These are phyloP conservation scores for Herpotrichia juniperi DNA, from an alignment of 2,329 filamentous ascomycete species.

Conservation along the genomic window DNA sequence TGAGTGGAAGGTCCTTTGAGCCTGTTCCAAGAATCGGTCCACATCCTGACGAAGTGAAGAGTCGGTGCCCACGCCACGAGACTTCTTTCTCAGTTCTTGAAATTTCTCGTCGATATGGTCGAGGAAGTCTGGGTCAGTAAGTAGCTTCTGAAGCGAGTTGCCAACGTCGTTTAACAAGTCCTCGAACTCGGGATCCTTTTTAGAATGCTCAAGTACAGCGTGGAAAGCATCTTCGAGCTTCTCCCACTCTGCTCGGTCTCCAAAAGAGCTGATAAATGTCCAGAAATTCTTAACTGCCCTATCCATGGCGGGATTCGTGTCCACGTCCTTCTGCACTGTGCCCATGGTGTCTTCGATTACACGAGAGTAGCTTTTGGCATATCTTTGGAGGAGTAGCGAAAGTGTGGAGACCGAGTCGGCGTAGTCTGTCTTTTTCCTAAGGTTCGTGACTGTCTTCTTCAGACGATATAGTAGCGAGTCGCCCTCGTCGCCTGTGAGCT, in stretches of 20 bases:
- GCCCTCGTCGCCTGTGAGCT: conserved; percentile 73
- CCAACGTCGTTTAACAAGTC: conserved; percentile 75
- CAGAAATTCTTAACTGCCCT: conserved; percentile 80
- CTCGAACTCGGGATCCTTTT: conserved; percentile 83
- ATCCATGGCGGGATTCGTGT: conserved; percentile 76
- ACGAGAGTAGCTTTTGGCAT: conserved; percentile 77
- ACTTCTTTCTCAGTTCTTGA: conserved; percentile 63
- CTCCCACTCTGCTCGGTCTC: conserved; percentile 76
- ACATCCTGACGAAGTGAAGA: conserved; percentile 75
- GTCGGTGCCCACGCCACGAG: conserved; percentile 64
- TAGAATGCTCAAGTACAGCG: conserved; percentile 73
- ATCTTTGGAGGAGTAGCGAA: conserved; percentile 75
- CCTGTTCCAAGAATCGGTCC: conserved; percentile 72
- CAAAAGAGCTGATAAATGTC: conserved; percentile 80
- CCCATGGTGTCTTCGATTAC: conserved; percentile 71
- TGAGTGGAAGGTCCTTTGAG: conserved; percentile 70
- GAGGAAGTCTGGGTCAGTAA: conserved; percentile 87
- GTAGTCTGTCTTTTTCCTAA: conserved; percentile 81
- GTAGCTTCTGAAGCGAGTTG: conserved; percentile 75
- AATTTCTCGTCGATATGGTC: conserved; percentile 73
- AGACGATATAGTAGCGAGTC: conserved; percentile 76
- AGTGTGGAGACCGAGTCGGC: conserved; percentile 83
- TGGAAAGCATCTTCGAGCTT: conserved; percentile 72
- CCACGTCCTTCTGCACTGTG: conserved; percentile 71
- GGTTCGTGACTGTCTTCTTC: conserved; percentile 74